Evolutionary conservation across 805 yeast genomes (phyloP).

Genomic region (Hanseniaspora pseudoguilliermondii): DNA sequence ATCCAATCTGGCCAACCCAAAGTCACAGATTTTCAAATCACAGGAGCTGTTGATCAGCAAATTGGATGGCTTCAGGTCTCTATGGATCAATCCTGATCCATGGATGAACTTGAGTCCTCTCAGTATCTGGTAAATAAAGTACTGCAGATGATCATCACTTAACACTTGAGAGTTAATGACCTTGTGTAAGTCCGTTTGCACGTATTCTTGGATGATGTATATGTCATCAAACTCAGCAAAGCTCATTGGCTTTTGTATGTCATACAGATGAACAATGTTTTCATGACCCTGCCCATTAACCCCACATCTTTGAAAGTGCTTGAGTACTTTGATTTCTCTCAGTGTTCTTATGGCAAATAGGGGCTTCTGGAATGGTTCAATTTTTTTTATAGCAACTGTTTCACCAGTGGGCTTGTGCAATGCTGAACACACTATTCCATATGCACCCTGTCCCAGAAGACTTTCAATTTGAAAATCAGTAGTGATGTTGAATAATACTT

Average conservation of each 20-base stretch:
- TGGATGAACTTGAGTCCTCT: conserved; percentile 85
- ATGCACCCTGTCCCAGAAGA: conserved; percentile 91
- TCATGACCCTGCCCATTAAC: conserved; percentile 41
- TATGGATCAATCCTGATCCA: conserved; percentile 84
- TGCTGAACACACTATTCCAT: conserved; percentile 88
- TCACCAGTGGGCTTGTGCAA: conserved; percentile 73
- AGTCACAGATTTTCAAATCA: conserved; percentile 87
- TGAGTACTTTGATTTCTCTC: conserved; percentile 75
- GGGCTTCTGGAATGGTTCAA: conserved; percentile 80
- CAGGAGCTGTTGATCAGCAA: conserved; percentile 79
- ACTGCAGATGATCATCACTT: conserved; percentile 87
- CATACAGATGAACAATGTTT: conserved; percentile 78
- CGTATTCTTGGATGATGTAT: conserved; percentile 72
- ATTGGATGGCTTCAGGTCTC: conserved; percentile 87
- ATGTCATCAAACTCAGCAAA: conserved; percentile 75
- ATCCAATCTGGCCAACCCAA: conserved; percentile 62
- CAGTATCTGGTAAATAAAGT: conserved; percentile 80
- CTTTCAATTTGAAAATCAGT: conserved; percentile 76
- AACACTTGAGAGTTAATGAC: conserved; percentile 71
- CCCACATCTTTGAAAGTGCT: conserved; percentile 49
- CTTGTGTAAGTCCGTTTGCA: conserved; percentile 78
- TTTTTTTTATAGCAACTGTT: conserved; percentile 89
- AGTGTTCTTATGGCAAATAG: conserved; percentile 81
- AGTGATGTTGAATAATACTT: conserved; percentile 63
- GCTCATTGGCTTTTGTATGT: conserved; percentile 71